Conservation (phyloP, 257 asterid genomes). For the Rehmannia glutinosa region DNA sequence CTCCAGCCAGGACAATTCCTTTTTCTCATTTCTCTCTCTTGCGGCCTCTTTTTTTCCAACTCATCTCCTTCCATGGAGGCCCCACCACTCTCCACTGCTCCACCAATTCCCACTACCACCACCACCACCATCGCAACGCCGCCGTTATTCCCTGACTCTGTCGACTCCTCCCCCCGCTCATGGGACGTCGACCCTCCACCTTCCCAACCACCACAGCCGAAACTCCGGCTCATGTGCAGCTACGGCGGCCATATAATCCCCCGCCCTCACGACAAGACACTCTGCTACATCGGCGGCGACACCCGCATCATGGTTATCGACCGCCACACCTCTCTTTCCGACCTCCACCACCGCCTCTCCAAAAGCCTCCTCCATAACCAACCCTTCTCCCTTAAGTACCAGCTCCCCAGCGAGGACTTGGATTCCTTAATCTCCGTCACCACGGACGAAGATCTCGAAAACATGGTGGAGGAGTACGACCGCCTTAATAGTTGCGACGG, state of each 20-base stretch:
- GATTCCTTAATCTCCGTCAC: conserved; percentile 81
- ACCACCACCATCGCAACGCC: conserved; percentile 17
- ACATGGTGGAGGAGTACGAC: conserved; percentile 84
- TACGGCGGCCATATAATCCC: conserved; percentile 90
- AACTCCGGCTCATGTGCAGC: conserved; percentile 92
- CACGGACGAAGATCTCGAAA: conserved; percentile 79
- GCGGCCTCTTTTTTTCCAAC: conserved; percentile 16
- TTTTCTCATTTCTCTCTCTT: neutral
- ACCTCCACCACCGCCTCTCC: conserved; percentile 58
- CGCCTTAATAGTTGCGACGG: conserved; percentile 39
- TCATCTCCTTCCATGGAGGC: conserved; percentile 52
- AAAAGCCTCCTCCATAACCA: conserved; percentile 40
- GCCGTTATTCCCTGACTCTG: conserved; percentile 29
- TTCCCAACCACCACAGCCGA: conserved; percentile 17
- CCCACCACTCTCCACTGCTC: conserved; percentile 41
- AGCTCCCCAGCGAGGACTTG: conserved; percentile 79
- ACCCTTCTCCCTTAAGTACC: conserved; percentile 59
- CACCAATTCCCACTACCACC: conserved; percentile 26
- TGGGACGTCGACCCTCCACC: conserved; percentile 38
- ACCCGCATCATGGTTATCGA: conserved; percentile 76
- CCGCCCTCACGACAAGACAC: conserved; percentile 86
- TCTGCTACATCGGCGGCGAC: conserved; percentile 82
- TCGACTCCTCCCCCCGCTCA: conserved; percentile 50
- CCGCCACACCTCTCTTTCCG: conserved; percentile 50
- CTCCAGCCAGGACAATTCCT: conserved; percentile 23